Evolutionary conservation across 2,329 filamentous ascomycete species (phyloP).

Genomic region (Trichoderma oligosporum): DNA sequence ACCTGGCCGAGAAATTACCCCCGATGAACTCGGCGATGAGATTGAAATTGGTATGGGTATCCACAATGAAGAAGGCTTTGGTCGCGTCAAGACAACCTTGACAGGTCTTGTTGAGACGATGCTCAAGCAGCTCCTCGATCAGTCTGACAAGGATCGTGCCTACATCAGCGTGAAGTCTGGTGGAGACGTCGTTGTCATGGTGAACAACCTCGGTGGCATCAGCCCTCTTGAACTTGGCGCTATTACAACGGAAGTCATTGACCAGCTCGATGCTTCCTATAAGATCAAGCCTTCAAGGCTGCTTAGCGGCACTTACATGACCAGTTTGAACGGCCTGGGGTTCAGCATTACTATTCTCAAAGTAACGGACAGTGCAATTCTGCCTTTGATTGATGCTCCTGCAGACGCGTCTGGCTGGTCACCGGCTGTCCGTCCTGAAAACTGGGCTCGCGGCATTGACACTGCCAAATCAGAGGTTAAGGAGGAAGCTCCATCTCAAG

Average conservation of each 20-base stretch:
- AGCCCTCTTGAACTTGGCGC: conserved; percentile 24
- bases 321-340: conserved; percentile 66
- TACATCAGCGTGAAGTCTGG: conserved; percentile 44
- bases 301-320: conserved; percentile 57
- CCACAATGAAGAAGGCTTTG: conserved; percentile 35
- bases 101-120: conserved; percentile 55
- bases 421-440: conserved; percentile 18
- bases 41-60: conserved; percentile 49
- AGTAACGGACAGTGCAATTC: conserved; percentile 48
- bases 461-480: conserved; percentile 14
- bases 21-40: conserved; percentile 46
- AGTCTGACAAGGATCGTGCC: conserved; percentile 49
- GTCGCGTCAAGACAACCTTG: conserved; percentile 46
- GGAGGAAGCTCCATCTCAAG: background rate
- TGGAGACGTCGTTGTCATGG: conserved; percentile 32
- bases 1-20: conserved; percentile 40
- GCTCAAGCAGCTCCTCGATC: conserved; percentile 59
- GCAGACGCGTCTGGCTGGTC: conserved; percentile 66
- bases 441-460: conserved; percentile 20
- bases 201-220: conserved; percentile 26
- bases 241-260: conserved; percentile 22
- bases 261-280: conserved; percentile 21
- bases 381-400: conserved; percentile 65
- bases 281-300: conserved; percentile 46
- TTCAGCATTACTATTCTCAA: conserved; percentile 59